These are phyloP conservation scores for Hansenula sp. DNA, from an alignment of 1,139 yeast species.

Conservation along the genomic window DNA sequence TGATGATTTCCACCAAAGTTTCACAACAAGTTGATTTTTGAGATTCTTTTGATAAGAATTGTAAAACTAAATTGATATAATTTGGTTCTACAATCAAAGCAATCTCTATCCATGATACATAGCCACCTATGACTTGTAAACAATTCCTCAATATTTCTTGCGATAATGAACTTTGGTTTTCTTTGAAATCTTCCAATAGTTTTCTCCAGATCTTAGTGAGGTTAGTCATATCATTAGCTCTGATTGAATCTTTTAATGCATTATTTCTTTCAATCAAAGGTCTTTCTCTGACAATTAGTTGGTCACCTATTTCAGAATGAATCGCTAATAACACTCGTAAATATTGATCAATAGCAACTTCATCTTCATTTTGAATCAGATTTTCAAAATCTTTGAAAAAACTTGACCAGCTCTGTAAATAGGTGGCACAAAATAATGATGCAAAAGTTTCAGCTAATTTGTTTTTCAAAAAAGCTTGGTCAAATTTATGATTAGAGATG, in stretches of 20 bases:
- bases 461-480: constrained; percentile 67
- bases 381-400: constrained; percentile 65
- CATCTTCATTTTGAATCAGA: constrained; percentile 32
- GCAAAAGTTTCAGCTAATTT: constrained; percentile 76
- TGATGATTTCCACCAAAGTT: constrained; percentile 74
- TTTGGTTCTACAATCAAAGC: constrained; percentile 67
- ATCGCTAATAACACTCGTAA: constrained; percentile 68
- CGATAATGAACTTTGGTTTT: constrained; percentile 23
- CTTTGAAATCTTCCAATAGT: constrained; percentile 37
- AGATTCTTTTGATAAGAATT: constrained; percentile 48
- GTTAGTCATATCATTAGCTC: constrained; percentile 70
- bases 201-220: constrained; percentile 68
- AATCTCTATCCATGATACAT: constrained; percentile 95
- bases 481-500: constrained; percentile 33
- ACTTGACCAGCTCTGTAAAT: constrained; percentile 55
- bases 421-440: constrained; percentile 63
- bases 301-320: constrained; percentile 93
- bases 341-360: constrained; percentile 69
- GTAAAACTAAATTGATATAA: constrained; percentile 60
- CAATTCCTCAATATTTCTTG: constrained; percentile 53
- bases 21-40: constrained; percentile 62
- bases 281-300: constrained; percentile 67
- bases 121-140: constrained; percentile 74
- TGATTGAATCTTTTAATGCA: constrained; percentile 73
- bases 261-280: constrained; percentile 63